Evolutionary conservation across 75 land plant genomes (phyloP), one percentile per base, ranked within the genome.

Genomic region (Pseudotsuga menziesii): DNA sequence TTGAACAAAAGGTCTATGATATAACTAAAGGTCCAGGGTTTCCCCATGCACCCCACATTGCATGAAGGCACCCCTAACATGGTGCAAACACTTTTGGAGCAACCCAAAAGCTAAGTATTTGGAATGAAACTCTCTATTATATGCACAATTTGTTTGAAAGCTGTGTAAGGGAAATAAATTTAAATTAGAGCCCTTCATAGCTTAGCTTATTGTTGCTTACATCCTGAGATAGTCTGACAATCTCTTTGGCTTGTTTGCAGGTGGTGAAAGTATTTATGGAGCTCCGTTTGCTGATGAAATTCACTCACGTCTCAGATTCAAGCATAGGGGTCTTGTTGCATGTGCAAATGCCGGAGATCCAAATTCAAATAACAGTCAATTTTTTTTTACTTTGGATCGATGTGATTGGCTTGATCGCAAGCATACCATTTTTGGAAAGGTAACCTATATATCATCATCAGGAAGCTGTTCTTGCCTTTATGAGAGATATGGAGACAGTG

Each of bases 391-490:
- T 7, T 81, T 97, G 84, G 98, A 91, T 63, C 89, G 93, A 14
- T 94, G 98, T 80, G 98, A 97, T 72, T 94, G 95, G 95, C 87
- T 97, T 76, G 95, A 97, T 74, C 75, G 78, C 76, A 97, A 97
- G 78, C 85, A 94, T 75, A 97, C 99, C 19, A 97, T 97, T 35
- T 97, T 97, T 83, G 99, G 99, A 61, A 97, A 97, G 91, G 98
- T 95, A 77, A 22, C 63, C 16, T 20, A 22, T 41, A 23, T 70
- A 58, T 73, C 7, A 25, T 9, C 13, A 25, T 73, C 57, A 73
- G 23, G n/a, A 41, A 69, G 57, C 1, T 56, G 76, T 17, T 12
- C 19, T 23, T 78, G 14, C 6, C 39, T 78, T 16, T 41, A 44
- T 17, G 17, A 19, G 13, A 54, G 36, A 35, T 22, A 44, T 20